Percentiles rank a stretch among this genome's conserved stretches.
phyloP scores from a whole-genome alignment of 2,329 filamentous ascomycete genomes.

The Colletotrichum acutatum region DNA sequence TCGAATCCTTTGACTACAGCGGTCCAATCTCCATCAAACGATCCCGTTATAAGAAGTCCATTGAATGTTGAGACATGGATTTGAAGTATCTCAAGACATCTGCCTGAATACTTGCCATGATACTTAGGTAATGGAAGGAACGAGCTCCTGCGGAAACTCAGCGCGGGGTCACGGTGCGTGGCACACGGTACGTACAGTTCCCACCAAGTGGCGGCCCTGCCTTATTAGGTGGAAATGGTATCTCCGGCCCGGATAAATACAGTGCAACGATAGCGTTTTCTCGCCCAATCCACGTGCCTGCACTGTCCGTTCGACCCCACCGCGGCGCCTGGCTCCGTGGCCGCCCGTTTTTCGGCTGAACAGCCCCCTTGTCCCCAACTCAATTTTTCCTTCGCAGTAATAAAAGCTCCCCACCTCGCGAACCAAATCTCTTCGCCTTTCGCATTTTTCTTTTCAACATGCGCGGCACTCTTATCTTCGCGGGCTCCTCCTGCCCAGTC shows the following conservation, averaged over 20 bases:
- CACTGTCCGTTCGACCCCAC: slow-evolving; percentile 18
- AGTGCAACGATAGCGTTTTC: background rate
- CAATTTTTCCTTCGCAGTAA: slow-evolving; percentile 34
- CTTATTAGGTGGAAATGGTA: rapidly evolving
- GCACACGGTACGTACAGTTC: slow-evolving; percentile 4
- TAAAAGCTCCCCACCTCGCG: slow-evolving; percentile 41
- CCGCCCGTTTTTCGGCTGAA: slow-evolving; percentile 19
- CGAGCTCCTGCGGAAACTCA: background rate
- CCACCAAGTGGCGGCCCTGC: background rate
- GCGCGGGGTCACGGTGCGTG: slow-evolving; percentile 10
- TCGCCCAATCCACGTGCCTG: background rate
- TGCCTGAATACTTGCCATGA: background rate
- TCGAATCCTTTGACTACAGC: background rate
- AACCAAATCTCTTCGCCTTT: slow-evolving; percentile 40
- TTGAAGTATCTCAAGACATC: background rate
- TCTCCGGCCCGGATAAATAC: slow-evolving; percentile 29
- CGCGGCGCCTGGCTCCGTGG: background rate
- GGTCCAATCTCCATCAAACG: background rate
- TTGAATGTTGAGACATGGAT: background rate
- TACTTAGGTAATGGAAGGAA: no score
- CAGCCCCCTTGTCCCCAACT: slow-evolving; percentile 22
- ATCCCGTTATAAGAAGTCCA: background rate
- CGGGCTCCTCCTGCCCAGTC: slow-evolving; percentile 73
- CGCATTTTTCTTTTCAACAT: slow-evolving; percentile 52
- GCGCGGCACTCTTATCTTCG: slow-evolving; percentile 75